These are phyloP conservation scores for Candida labiduridarum DNA, from an alignment of 1,139 yeast genomes.

Conservation along the genomic window DNA sequence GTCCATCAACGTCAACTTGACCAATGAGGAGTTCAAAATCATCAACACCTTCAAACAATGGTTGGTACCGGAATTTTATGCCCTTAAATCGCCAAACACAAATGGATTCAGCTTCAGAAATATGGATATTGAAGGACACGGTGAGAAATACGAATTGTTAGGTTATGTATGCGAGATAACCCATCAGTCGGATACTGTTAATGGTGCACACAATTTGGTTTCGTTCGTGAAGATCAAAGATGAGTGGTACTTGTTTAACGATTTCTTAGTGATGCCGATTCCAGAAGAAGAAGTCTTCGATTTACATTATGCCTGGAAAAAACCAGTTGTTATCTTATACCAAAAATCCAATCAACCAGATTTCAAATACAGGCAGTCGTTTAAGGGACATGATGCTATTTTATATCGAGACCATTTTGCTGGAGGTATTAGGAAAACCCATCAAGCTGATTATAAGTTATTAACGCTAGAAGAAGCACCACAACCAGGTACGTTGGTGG, in stretches of 20 bases:
- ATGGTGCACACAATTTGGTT: constrained; percentile 59
- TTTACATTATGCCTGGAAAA: constrained; percentile 76
- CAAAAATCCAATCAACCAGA: constrained; percentile 36
- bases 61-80: constrained; percentile 63
- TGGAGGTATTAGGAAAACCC: constrained; percentile 62
- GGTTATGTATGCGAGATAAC: constrained; percentile 74
- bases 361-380: constrained; percentile 27
- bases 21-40: constrained; percentile 48
- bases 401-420: constrained; percentile 79
- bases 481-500: constrained; percentile 71
- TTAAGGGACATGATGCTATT: constrained; percentile 59
- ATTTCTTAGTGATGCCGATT: constrained; percentile 82
- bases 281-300: constrained; percentile 74
- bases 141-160: constrained; percentile 52
- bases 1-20: constrained; percentile 59
- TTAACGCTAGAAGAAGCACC: constrained; percentile 74
- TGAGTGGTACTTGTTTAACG: constrained; percentile 87
- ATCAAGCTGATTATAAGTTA: constrained; percentile 63
- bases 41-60: constrained; percentile 49
- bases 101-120: constrained; percentile 28
- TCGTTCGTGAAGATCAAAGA: constrained; percentile 56
- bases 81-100: constrained; percentile 25
- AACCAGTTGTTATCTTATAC: constrained; percentile 75
- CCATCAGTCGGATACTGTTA: constrained; percentile 49
- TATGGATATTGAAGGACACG: constrained; percentile 33